Evolutionary conservation across 1,139 yeast genomes (phyloP).

Genomic region (Tardiomyces digboiensis): DNA sequence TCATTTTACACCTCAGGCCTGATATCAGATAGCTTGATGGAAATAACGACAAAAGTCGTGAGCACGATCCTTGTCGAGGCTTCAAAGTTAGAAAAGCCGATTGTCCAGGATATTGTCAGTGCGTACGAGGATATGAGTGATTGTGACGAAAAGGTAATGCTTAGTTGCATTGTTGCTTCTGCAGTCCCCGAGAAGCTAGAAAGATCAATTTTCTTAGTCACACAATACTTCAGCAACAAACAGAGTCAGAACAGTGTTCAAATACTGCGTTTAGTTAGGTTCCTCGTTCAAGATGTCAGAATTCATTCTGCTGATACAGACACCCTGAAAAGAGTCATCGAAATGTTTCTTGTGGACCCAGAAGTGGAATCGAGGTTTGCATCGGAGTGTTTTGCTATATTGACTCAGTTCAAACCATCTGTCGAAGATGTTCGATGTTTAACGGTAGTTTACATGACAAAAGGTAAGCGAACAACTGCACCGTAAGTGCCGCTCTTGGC

Average conservation of each 20-base stretch:
- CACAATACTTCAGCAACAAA: neutral
- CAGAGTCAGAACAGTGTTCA: neutral
- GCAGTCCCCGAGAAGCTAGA: neutral
- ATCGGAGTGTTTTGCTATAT: neutral
- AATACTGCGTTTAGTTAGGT: neutral
- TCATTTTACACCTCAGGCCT: neutral
- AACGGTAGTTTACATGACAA: neutral
- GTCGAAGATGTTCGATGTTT: neutral
- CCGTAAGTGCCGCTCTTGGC: too few relatives aligned
- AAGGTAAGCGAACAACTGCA: too few relatives aligned
- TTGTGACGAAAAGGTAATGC: neutral
- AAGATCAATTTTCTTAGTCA: neutral
- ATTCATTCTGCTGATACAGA: neutral
- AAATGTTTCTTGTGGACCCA: neutral
- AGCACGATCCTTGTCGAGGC: neutral
- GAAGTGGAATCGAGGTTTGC: neutral
- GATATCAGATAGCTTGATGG: neutral
- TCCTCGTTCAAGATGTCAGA: neutral
- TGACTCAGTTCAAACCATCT: neutral
- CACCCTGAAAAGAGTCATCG: neutral
- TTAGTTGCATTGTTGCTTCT: neutral
- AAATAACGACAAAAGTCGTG: neutral
- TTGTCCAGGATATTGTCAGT: neutral
- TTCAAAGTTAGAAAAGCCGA: neutral
- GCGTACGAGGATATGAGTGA: neutral